Conservation (phyloP, 192 early-diverging fungal species). For the Coemansia sp. region DNA sequence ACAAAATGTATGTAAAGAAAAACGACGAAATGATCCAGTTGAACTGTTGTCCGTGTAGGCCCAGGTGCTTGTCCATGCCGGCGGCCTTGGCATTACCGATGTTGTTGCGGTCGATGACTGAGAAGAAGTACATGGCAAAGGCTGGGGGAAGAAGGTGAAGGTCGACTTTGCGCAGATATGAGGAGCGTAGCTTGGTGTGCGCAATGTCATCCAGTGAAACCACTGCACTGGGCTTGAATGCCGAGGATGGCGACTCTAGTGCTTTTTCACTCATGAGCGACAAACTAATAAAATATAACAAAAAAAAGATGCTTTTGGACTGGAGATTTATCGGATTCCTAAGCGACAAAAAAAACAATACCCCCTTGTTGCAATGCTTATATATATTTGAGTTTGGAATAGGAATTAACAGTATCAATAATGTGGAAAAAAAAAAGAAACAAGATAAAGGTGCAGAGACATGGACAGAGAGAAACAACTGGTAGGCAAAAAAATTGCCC, state of each 20-base stretch:
- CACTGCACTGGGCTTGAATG: neutral
- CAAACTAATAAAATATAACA: too few species aligned
- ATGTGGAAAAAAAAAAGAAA: neutral
- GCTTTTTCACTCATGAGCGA: too few species aligned
- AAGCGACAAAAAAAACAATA: too few species aligned
- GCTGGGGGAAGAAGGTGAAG: slow-evolving; percentile 59
- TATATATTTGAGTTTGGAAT: too few species aligned
- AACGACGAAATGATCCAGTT: slow-evolving; percentile 61
- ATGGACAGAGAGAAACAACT: neutral
- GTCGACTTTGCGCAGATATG: slow-evolving; percentile 59
- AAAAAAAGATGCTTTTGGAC: too few species aligned
- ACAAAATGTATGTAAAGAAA: slow-evolving; percentile 68
- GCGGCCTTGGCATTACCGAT: slow-evolving; percentile 54
- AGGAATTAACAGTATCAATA: too few species aligned
- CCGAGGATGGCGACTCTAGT: neutral
- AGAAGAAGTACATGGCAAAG: slow-evolving; percentile 52
- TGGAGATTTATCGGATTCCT: too few species aligned
- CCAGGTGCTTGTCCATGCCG: slow-evolving; percentile 40
- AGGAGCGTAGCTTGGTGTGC: slow-evolving; percentile 17
- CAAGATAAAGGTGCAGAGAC: neutral
- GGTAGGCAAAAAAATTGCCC: neutral
- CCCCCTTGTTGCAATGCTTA: too few species aligned
- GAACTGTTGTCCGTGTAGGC: slow-evolving; percentile 47
- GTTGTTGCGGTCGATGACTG: slow-evolving; percentile 54
- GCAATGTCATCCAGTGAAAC: neutral